Base-by-base conservation (phyloP, 805 yeast species). In the Candida pseudoglaebosa region DNA sequence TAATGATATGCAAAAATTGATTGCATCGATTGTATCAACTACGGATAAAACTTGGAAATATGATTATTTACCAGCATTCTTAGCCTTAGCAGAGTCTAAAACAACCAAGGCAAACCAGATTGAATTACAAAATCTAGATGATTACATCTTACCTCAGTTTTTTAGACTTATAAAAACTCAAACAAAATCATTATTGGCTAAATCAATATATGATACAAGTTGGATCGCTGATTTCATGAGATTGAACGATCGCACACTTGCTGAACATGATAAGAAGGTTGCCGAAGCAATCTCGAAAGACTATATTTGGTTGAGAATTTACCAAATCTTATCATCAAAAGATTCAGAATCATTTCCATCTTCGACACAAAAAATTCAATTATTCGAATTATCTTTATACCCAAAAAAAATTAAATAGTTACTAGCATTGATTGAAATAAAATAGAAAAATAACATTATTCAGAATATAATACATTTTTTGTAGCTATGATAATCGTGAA, bases 1-100 rank as follows among this genome's bases (percentile, higher is more conserved):
- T 12, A 12, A 12, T 8, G 26, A 22, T 8, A 12, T 22, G 10
- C 12, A 8, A 8, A 13, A 6, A 5, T 15, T 26, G 15, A 26
- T 26, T 13, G 29, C 9, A 26, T 26, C 29, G 12, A 26, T 26
- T 9, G 29, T 26, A 7, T 26, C 29, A 12, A 9, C 29, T 26
- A 13, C n/a, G 9, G n/a, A n/a, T 26, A 13, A 12, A 12, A 10
- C 9, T 6, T 26, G 15, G 13, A 5, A 5, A 5, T 13, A 26
- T 13, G 29, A 13, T 13, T 26, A 12, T 26, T 26, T 26, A 13
- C 29, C 29, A 26, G 29, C 29, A 26, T 26, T 26, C 29, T 26
- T 26, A 13, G 29, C 29, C 13, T 26, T 26, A 12, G 9, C 29
- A 9, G 29, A 26, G 12, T 21, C 24, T 7, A 26, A 26, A 12